These are phyloP conservation scores for Neurospora sp. DNA, from an alignment of 2,329 filamentous ascomycete genomes.

Conservation along the genomic window DNA sequence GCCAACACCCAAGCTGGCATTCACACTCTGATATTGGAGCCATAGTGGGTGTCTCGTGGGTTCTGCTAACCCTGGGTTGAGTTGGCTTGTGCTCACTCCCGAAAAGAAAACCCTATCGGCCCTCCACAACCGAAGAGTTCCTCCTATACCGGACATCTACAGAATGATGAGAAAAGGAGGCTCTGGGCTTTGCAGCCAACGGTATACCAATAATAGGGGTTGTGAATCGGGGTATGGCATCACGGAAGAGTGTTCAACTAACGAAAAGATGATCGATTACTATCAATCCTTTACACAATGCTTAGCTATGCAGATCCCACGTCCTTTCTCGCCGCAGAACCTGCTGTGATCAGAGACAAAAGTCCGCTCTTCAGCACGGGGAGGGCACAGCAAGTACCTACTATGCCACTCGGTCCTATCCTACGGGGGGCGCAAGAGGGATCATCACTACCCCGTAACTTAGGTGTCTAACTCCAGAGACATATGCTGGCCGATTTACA, in stretches of 20 bases:
- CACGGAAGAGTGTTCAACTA: background rate
- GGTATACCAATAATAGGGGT: background rate
- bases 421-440: background rate
- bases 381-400: background rate
- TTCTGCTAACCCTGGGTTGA: background rate
- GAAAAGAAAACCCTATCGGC: slow-evolving; percentile 46
- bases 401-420: background rate
- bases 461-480: background rate
- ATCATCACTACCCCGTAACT: background rate
- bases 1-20: background rate
- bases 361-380: background rate
- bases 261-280: background rate
- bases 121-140: slow-evolving; percentile 63
- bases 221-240: background rate
- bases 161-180: background rate
- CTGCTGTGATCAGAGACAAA: background rate
- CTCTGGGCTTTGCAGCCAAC: background rate
- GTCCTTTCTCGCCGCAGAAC: background rate
- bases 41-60: background rate
- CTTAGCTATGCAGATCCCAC: background rate
- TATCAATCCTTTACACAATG: background rate
- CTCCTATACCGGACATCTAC: slow-evolving; percentile 50
- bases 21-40: background rate
- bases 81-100: background rate
- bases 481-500: background rate